Conservation (phyloP, 1,284 basidiomycete species). For the Lentinula novae-zelandiae region DNA sequence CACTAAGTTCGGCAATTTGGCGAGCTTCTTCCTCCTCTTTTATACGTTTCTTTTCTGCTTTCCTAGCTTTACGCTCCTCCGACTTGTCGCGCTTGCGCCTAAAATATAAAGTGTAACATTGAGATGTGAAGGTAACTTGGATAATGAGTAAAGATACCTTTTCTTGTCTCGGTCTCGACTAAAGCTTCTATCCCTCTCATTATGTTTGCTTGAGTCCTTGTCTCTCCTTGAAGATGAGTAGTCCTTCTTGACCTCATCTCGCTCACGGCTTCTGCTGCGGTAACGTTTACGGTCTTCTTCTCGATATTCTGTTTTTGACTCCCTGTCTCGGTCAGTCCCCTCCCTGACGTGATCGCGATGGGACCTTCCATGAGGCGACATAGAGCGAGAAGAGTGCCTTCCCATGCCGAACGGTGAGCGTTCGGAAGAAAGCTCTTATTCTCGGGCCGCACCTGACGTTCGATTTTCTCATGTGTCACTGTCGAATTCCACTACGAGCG, state of each 20-base stretch:
- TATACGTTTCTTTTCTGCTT: slow-evolving; percentile 77
- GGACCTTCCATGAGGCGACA: slow-evolving; percentile 42
- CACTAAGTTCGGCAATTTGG: slow-evolving; percentile 83
- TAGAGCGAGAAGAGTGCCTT: slow-evolving; percentile 41
- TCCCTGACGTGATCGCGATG: slow-evolving; percentile 26
- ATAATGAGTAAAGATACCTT: slow-evolving; percentile 44
- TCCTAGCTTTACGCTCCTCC: slow-evolving; percentile 72
- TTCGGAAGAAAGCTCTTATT: slow-evolving; percentile 7
- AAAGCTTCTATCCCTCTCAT: slow-evolving; percentile 29
- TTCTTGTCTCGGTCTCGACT: slow-evolving; percentile 44
- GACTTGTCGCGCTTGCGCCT: slow-evolving; percentile 81
- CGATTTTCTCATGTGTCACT: background rate
- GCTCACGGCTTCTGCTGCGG: slow-evolving; percentile 41
- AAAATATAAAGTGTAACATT: slow-evolving; percentile 16
- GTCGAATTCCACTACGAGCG: background rate
- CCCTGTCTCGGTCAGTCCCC: slow-evolving; percentile 25
- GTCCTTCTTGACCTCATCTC: slow-evolving; percentile 31
- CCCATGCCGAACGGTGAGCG: slow-evolving; percentile 21
- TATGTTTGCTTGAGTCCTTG: slow-evolving; percentile 21
- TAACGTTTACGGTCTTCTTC: slow-evolving; percentile 31
- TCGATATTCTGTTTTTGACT: slow-evolving; percentile 28
- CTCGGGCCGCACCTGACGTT: slow-evolving; percentile 13
- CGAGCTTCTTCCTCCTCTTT: slow-evolving; percentile 85
- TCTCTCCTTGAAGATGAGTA: slow-evolving; percentile 16
- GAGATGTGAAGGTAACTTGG: background rate